A percentile compares a stretch with the other conserved stretches of the same genome.
Conservation (phyloP, 176 grass and related monocot species). For the Ensete ventricosum region DNA sequence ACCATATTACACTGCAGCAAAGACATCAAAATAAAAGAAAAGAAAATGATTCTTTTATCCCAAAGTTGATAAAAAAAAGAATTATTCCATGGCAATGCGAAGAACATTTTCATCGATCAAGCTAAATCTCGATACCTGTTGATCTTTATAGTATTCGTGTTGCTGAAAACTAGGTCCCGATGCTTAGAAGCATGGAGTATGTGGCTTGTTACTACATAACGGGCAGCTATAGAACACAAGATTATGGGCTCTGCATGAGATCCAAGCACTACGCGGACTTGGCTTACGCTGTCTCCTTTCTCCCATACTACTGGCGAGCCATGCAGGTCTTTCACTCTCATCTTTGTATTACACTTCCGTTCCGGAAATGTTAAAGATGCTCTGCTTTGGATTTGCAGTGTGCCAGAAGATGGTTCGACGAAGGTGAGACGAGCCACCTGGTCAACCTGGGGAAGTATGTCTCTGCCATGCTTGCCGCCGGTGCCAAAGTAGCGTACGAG, state of each 20-base stretch:
- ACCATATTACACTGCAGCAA: not conserved
- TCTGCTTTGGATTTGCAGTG: slow-evolving; percentile 34
- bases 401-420: slow-evolving; percentile 96
- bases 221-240: slow-evolving; percentile 86
- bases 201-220: slow-evolving; percentile 94
- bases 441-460: slow-evolving; percentile 95
- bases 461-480: slow-evolving; percentile 88
- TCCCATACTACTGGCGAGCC: slow-evolving; percentile 97
- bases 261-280: slow-evolving; percentile 85
- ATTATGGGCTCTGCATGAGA: slow-evolving; percentile 93
- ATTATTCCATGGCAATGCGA: no score
- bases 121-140: no score
- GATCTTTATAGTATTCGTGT: no score
- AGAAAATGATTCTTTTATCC: no score
- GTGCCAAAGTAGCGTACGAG: slow-evolving; percentile 78
- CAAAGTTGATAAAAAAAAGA: no score
- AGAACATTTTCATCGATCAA: no score
- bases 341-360: not conserved
- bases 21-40: no score
- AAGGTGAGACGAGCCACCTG: slow-evolving; percentile 80
- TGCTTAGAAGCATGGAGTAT: slow-evolving; percentile 87
- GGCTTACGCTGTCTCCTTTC: slow-evolving; percentile 89
- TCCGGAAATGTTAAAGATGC: not conserved
- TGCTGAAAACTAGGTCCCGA: slow-evolving; percentile 52
- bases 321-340: slow-evolving; percentile 54